Conservation (phyloP, 148 eudicot species). For the Vaccinium myrtillus region DNA sequence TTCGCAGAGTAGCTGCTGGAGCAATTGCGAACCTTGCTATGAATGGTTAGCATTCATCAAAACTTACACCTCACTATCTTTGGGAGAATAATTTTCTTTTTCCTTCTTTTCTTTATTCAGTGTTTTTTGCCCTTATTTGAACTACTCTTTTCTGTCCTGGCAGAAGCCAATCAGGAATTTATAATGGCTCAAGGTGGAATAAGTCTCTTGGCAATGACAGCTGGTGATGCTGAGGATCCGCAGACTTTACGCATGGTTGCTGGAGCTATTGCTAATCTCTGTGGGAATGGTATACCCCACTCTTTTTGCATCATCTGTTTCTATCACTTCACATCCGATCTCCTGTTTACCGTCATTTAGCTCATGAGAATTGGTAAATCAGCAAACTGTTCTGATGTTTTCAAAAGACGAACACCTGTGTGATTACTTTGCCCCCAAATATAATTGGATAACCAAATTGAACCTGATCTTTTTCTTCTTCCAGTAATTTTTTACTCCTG, state of each 20-base stretch:
- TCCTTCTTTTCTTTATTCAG: background rate
- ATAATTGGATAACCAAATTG: background rate
- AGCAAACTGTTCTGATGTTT: background rate
- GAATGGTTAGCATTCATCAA: conserved; percentile 55
- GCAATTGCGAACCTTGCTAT: conserved; percentile 99
- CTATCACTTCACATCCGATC: background rate
- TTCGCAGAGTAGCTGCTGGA: conserved; percentile 98
- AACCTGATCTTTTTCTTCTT: background rate
- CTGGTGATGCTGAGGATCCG: conserved; percentile 98
- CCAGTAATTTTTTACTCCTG: background rate
- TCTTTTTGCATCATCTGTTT: background rate
- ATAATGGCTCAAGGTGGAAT: conserved; percentile 96
- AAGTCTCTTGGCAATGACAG: conserved; percentile 81
- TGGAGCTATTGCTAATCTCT: conserved; percentile 97
- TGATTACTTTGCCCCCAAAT: background rate
- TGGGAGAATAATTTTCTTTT: background rate
- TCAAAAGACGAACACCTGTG: background rate
- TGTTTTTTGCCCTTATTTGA: background rate
- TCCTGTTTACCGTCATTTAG: background rate
- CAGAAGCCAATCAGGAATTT: conserved; percentile 95
- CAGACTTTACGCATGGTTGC: conserved; percentile 99
- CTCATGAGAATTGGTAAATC: conserved; percentile 4
- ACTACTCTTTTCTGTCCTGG: conserved; percentile 18
- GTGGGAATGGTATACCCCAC: conserved; percentile 79
- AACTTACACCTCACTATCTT: background rate